Evolutionary conservation across 306 rosid species (phyloP), one percentile per base, ranked within the genome.

Genomic region (Glycine latifolia): DNA sequence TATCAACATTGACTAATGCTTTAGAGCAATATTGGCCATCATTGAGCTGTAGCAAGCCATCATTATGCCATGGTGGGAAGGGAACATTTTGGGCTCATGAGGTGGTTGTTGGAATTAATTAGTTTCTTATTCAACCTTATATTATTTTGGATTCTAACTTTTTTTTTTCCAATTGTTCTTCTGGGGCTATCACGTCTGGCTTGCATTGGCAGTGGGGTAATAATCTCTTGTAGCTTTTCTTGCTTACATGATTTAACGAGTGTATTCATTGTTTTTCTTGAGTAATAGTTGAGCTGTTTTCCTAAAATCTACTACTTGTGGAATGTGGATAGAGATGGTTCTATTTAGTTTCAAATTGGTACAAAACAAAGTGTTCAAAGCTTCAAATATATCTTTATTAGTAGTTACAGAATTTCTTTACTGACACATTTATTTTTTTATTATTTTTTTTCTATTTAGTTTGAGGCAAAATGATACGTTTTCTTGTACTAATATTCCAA

Each of bases 21-120:
- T 71, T 95, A 44, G 78, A 95, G 55, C 81, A 87, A 79, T 93
- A 91, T 82, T 95, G 99, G 99, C 97, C 99, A 13, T 87, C 98
- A 44, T 75, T 91, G 76, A 95, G 99, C 82, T 95, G 99, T 79
- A 52, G 96, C 82, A 49, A 77, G 53, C 61, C 98, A 80, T 79
- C 89, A 78, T 61, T 87, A n/a, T 95, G 99, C 85, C 74, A 56
- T 79, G 97, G 98, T 77, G 76, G 86, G 77, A 91, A 75, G 81
- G 99, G 99, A 62, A 67, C 93, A 87, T 93, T 93, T 86, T 95
- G 99, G 98, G 99, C 82, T 83, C 99, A 95, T 85, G 99, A 95
- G 99, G 99, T 95, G 87, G 71, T 88, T 41, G 67, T 83, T 75
- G 65, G 49, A 79, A 15, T 85, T 63, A 78, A 79, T 59, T 84